phyloP scores from a whole-genome alignment of 2,329 filamentous ascomycete genomes.

The Orbilia ellipsospora region DNA sequence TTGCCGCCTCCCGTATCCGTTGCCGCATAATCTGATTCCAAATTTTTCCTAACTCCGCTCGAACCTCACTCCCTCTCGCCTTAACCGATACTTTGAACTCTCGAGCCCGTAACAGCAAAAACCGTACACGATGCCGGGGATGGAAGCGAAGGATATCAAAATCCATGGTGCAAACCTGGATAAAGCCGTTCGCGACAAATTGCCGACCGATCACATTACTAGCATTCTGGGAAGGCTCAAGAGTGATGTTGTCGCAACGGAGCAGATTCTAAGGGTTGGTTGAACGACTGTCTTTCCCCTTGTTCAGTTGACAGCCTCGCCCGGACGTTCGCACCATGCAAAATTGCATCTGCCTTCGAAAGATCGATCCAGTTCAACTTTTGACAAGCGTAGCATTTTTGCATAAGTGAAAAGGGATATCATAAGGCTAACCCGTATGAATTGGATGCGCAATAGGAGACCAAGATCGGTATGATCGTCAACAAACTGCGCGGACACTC shows the following conservation, averaged over 20 bases:
- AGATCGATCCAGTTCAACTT: not conserved
- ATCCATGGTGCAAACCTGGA: conserved; percentile 80
- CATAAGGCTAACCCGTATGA: not conserved
- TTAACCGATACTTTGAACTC: conserved; percentile 1
- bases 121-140: conserved; percentile 61
- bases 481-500: conserved; percentile 81
- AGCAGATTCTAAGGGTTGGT: conserved; percentile 84
- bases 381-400: not conserved
- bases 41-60: not conserved
- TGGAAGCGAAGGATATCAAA: conserved; percentile 86
- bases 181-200: conserved; percentile 80
- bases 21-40: not conserved
- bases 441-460: conserved; percentile 68
- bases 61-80: not conserved
- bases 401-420: not conserved
- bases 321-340: conserved; percentile 3
- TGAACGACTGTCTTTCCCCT: not conserved
- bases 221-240: conserved; percentile 81
- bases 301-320: not conserved
- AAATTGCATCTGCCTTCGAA: not conserved
- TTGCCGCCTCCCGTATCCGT: not conserved
- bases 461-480: conserved; percentile 89
- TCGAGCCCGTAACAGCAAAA: not conserved
- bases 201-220: conserved; percentile 77
- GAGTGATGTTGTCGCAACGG: conserved; percentile 82